Evolutionary conservation across 805 yeast species (phyloP).

Genomic region (Pichia ethanolica): DNA sequence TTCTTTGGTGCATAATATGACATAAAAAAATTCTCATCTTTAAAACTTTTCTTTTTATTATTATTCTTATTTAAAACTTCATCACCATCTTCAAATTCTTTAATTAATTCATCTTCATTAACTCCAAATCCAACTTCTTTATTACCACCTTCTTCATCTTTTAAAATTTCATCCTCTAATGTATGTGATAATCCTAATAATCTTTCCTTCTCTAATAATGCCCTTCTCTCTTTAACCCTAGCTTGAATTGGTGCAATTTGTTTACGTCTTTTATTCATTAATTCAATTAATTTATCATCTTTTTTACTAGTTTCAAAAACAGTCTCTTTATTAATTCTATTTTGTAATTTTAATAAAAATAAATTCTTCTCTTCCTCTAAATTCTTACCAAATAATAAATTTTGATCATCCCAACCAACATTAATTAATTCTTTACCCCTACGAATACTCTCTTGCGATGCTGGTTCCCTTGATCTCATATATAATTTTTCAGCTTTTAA

Average conservation of each 20-base stretch:
- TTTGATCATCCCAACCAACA: constrained; percentile 86
- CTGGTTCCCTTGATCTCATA: constrained; percentile 76
- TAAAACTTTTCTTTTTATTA: constrained; percentile 35
- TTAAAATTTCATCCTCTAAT: constrained; percentile 65
- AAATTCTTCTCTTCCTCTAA: constrained; percentile 63
- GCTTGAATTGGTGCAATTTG: constrained; percentile 77
- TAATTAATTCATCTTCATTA: constrained; percentile 40
- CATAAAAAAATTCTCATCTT: constrained; percentile 74
- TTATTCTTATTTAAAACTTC: constrained; percentile 19
- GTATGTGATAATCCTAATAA: constrained; percentile 65
- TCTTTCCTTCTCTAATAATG: constrained; percentile 64
- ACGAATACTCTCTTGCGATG: constrained; percentile 79
- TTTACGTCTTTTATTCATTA: constrained; percentile 80
- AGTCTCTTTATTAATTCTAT: constrained; percentile 74
- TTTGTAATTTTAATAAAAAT: constrained; percentile 63
- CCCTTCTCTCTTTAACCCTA: constrained; percentile 63
- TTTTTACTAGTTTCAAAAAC: constrained; percentile 82
- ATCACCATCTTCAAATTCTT: constrained; percentile 49
- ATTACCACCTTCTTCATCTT: constrained; percentile 32
- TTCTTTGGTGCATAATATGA: constrained; percentile 84
- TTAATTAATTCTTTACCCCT: constrained; percentile 71
- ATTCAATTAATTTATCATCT: constrained; percentile 62
- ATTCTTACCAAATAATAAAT: constrained; percentile 70
- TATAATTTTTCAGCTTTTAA: constrained; percentile 83
- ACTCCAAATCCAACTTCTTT: constrained; percentile 30